Evolutionary conservation across 352 stramenopile species (phyloP), one percentile per base, ranked within the genome.

Genomic region (Pilasporangium apinafurcum): DNA sequence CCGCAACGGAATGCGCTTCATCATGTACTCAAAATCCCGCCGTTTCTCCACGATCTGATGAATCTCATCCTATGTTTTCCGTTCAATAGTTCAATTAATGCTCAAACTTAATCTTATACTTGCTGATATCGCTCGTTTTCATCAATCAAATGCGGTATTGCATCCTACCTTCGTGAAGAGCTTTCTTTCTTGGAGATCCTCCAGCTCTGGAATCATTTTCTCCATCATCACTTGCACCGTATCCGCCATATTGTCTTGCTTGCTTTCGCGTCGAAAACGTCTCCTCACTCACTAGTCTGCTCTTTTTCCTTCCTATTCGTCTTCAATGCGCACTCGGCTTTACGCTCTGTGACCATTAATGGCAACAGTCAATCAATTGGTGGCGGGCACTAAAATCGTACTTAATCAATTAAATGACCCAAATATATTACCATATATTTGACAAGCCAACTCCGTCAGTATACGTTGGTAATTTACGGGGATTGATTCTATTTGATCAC

Each of bases 161-260:
- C 27, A 10, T 20, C 40, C 14, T 32, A 72, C 53, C 54, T 68
- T 54, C 27, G 65, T 73, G 53, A 96, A 96, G 54, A 97, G 55
- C 39, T 89, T 85, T 44, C 80, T 74, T 27, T 81, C 59, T 63
- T 94, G 80, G 38, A 97, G 70, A 41, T 97, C 90, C 62, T 97
- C 89, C 41, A 97, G 87, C 64, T 96, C 90, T 40, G 86, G 83
- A 52, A 97, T 84, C 86, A 96, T 97, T 53, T 91, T 85, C 67
- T 97, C 90, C 79, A 97, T 92, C 50, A 87, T 60, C 45, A 95
- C 78, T 62, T 97, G 88, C 55, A 97, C 89, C 41, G 70, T 89
- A 66, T 97, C 90, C 60, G 89, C 90, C 90, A 97, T 97, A 45
- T 36, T 62, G 49, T 39, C 41, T 56, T 35, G 37, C 20, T 52